These are phyloP conservation scores for Entomophthora muscae DNA, from an alignment of 371 early-diverging fungal genomes.

Conservation along the genomic window DNA sequence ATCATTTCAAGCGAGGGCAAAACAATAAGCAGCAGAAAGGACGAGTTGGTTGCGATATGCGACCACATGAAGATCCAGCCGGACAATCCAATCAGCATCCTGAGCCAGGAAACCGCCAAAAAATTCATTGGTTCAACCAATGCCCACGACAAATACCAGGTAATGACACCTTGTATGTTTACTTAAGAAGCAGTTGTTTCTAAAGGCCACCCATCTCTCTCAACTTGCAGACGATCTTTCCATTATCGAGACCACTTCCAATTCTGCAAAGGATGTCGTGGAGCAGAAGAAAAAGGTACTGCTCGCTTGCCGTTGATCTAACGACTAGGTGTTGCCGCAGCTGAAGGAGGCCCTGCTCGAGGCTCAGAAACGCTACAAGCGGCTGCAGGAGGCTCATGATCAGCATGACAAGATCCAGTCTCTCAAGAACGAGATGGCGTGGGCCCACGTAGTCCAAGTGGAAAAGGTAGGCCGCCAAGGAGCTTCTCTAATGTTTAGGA, in stretches of 20 bases:
- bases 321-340: conserved; percentile 28
- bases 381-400: conserved; percentile 40
- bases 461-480: conserved; percentile 16
- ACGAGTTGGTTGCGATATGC: conserved; percentile 60
- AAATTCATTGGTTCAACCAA: conserved; percentile 71
- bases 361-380: conserved; percentile 34
- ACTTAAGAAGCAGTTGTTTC: conserved; percentile 33
- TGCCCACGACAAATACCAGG: conserved; percentile 65
- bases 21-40: conserved; percentile 40
- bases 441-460: conserved; percentile 52
- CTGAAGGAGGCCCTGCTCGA: conserved; percentile 34
- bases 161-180: conserved; percentile 10
- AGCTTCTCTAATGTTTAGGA: not conserved
- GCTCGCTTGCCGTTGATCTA: not conserved
- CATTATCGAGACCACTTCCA: conserved; percentile 41
- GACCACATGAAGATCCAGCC: conserved; percentile 82
- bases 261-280: conserved; percentile 30
- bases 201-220: conserved; percentile 68
- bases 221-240: conserved; percentile 58
- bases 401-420: conserved; percentile 34
- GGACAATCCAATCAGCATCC: conserved; percentile 80
- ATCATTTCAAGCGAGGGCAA: conserved; percentile 41
- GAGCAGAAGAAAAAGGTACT: conserved; percentile 29
- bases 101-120: conserved; percentile 84
- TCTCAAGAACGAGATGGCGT: conserved; percentile 49